Conservation (phyloP, 352 stramenopile genomes). For the Pythium oligandrum region DNA sequence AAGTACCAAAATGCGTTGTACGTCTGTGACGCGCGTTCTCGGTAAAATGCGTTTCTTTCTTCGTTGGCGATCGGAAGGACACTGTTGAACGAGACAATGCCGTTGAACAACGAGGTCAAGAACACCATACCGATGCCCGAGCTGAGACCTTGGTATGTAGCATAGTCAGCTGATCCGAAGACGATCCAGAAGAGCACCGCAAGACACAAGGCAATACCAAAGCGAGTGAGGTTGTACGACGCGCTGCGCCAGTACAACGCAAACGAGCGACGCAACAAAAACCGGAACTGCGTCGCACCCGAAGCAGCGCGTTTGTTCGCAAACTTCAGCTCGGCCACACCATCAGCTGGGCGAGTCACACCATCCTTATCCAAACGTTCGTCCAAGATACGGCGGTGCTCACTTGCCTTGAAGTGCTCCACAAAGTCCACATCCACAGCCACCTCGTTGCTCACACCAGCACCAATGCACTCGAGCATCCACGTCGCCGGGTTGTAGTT, state of each 20-base stretch:
- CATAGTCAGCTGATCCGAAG: slow-evolving; percentile 28
- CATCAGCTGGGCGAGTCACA: slow-evolving; percentile 7
- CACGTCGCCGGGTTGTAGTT: slow-evolving; percentile 87
- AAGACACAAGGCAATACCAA: slow-evolving; percentile 48
- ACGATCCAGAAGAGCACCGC: slow-evolving; percentile 60
- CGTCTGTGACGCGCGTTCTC: slow-evolving; percentile 79
- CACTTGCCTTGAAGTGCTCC: slow-evolving; percentile 15
- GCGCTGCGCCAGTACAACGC: slow-evolving; percentile 69
- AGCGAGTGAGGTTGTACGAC: slow-evolving; percentile 60
- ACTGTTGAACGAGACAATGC: slow-evolving; percentile 53
- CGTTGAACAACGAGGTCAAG: slow-evolving; percentile 56
- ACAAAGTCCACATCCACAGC: slow-evolving; percentile 22
- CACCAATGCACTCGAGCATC: slow-evolving; percentile 78
- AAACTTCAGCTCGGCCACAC: slow-evolving; percentile 13
- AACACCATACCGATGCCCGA: slow-evolving; percentile 62
- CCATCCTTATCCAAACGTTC: slow-evolving; percentile 15
- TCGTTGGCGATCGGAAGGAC: slow-evolving; percentile 55
- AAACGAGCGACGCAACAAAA: slow-evolving; percentile 34
- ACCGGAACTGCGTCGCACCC: slow-evolving; percentile 16
- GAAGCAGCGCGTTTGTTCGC: slow-evolving; percentile 14
- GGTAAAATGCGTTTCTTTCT: slow-evolving; percentile 84
- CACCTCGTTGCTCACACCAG: slow-evolving; percentile 27
- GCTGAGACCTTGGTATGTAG: slow-evolving; percentile 21
- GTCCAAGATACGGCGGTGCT: slow-evolving; percentile 2
- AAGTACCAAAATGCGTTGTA: slow-evolving; percentile 79